Conservation (phyloP, 768 basidiomycete species). For the Hortiboletus campestris region DNA sequence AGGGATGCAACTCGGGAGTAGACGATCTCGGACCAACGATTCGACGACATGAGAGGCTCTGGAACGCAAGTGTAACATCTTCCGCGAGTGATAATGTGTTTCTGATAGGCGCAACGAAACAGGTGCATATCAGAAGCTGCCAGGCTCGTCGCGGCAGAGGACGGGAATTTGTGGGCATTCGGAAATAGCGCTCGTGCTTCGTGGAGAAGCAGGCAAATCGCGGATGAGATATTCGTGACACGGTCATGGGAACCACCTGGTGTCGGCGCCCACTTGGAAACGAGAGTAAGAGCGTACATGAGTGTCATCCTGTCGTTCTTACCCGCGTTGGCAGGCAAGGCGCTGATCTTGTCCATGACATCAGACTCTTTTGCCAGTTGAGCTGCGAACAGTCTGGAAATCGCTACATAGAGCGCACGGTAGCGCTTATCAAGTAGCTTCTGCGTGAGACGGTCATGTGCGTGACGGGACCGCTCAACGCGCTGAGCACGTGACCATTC, state of each 20-base stretch:
- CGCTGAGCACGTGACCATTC: slow-evolving; percentile 21
- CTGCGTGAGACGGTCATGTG: slow-evolving; percentile 37
- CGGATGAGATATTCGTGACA: no score
- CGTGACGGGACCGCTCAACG: slow-evolving; percentile 20
- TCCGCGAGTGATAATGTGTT: slow-evolving; percentile 58
- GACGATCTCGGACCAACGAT: slow-evolving; percentile 54
- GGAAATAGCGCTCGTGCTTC: slow-evolving; percentile 27
- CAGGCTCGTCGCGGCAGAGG: slow-evolving; percentile 28
- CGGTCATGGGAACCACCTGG: no score
- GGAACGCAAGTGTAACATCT: slow-evolving; percentile 46
- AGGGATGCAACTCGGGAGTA: slow-evolving; percentile 60
- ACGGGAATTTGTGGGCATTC: slow-evolving; percentile 9
- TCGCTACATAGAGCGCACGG: slow-evolving; percentile 60
- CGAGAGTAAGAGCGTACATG: slow-evolving; percentile 45
- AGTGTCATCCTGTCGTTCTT: slow-evolving; percentile 12
- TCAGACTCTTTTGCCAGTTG: slow-evolving; percentile 49
- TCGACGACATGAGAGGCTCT: slow-evolving; percentile 61
- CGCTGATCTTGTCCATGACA: slow-evolving; percentile 36
- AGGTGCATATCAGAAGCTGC: slow-evolving; percentile 37
- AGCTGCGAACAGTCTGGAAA: slow-evolving; percentile 58
- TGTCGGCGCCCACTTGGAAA: slow-evolving; percentile 44
- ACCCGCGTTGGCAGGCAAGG: slow-evolving; percentile 33
- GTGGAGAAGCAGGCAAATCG: slow-evolving; percentile 45
- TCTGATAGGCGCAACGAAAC: slow-evolving; percentile 57
- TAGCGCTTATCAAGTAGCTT: slow-evolving; percentile 50